Evolutionary conservation across 2,329 filamentous ascomycete species (phyloP), one percentile per base, ranked within the genome.

Genomic region (Hypoxylon sp.): DNA sequence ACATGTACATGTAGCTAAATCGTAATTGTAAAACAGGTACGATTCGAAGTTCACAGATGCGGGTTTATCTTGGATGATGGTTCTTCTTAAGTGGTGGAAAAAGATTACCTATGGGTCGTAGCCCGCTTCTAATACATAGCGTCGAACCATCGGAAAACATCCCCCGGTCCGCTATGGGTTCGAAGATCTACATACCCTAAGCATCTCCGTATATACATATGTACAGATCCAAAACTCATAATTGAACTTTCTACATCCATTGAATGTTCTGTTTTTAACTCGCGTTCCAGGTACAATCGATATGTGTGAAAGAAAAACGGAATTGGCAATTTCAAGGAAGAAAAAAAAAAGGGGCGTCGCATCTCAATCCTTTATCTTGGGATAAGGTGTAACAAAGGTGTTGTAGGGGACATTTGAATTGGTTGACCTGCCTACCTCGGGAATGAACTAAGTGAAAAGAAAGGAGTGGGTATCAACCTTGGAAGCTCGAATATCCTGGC

Each of bases 1-100:
- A 22, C 19, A 22, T 22, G 19, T 22, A 22, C 19, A 9, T 31
- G 26, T 62, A 66, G 42, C 48, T 66, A 48, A 19, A 59, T 57
- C 47, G 17, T 22, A 44, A 26, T 44, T 46, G 37, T 59, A 39
- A 33, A 59, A 62, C 50, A 31, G 29, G 29, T 55, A 35, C 47
- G 44, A 51, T 44, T 26, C 22, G 42, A 24, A 44, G 26, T 8
- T 60, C 37, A 24, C 22, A 39, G 31, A 17, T 57, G 51, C 58
- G 22, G 13, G 44, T 59, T 66, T 33, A 29, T 35, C 54, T 37
- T 44, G 37, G 13, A 62, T 46, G 39, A 35, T 59, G 44, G 35
- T 51, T 48, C 33, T 42, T 54, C 54, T 52, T 66, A 22, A 69
- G 55, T 71, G 69, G 66, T 69, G 69, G 66, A 69, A 71, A 55